phyloP scores from a whole-genome alignment of 192 early-diverging fungal species.

The Gonapodya prolifera region DNA sequence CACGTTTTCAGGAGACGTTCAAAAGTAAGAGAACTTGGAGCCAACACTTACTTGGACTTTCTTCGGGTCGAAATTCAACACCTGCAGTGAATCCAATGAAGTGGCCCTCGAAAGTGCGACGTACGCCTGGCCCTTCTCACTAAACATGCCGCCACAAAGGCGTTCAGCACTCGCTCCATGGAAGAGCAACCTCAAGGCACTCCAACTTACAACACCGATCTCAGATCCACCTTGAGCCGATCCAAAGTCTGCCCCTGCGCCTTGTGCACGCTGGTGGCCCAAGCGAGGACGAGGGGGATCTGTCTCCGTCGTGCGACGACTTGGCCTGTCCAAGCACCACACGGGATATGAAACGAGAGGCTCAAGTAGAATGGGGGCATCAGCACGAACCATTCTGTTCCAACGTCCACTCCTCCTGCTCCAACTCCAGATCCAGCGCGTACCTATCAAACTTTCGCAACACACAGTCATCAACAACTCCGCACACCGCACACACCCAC shows the following conservation, averaged over 20 bases:
- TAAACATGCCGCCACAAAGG: too few species aligned
- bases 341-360: not conserved
- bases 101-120: constrained; percentile 73
- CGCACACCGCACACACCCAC: constrained; percentile 22
- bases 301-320: constrained; percentile 13
- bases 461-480: constrained; percentile 18
- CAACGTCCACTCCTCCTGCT: constrained; percentile 20
- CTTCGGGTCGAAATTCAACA: constrained; percentile 44
- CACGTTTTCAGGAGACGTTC: too few species aligned
- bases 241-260: constrained; percentile 79
- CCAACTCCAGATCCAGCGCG: constrained; percentile 41
- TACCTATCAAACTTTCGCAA: constrained; percentile 31
- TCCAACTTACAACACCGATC: constrained; percentile 64
- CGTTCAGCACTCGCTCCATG: too few species aligned
- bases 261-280: constrained; percentile 82
- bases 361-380: not conserved
- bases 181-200: not conserved
- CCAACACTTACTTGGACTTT: too few species aligned
- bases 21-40: too few species aligned
- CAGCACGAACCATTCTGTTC: constrained; percentile 12
- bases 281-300: constrained; percentile 66
- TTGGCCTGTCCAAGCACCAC: not conserved
- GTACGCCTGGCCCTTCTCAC: constrained; percentile 71
- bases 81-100: constrained; percentile 52
- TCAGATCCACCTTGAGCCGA: constrained; percentile 57